Conservation (phyloP, 78 protist species). For the Speleostelium caveatum region DNA sequence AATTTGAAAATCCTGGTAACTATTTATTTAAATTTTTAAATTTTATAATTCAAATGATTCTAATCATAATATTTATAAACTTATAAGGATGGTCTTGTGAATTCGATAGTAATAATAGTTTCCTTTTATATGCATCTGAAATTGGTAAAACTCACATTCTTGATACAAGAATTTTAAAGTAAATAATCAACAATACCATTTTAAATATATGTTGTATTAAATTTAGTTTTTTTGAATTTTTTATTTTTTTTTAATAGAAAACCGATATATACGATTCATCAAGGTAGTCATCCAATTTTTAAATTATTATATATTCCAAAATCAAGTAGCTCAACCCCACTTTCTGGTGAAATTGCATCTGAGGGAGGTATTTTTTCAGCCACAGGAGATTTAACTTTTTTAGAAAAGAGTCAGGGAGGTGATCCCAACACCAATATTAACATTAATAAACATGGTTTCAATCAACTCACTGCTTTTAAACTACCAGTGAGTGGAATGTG, state of each 20-base stretch:
- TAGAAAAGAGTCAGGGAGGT: conserved; percentile 10
- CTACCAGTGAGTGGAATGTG: conserved; percentile 18
- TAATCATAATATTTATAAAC: no score
- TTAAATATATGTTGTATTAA: no score
- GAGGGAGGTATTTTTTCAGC: conserved; percentile 16
- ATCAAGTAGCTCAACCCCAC: neutral
- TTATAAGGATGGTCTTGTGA: conserved; percentile 40
- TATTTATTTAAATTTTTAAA: no score
- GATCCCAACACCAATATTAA: neutral
- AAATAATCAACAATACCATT: no score
- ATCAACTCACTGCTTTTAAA: neutral
- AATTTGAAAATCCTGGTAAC: neutral
- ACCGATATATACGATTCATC: conserved; percentile 1
- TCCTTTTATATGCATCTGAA: conserved; percentile 21
- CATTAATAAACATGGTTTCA: neutral
- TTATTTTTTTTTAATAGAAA: no score
- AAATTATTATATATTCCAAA: conserved; percentile 1
- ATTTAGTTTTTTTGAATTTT: no score
- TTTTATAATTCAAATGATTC: no score
- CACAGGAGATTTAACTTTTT: neutral
- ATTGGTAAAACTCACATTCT: neutral
- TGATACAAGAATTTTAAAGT: conserved; percentile 20
- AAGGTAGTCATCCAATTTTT: neutral
- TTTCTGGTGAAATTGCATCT: neutral
- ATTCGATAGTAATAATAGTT: conserved; percentile 15